Evolutionary conservation across 257 asterid genomes (phyloP).

Genomic region (Petrea volubilis): DNA sequence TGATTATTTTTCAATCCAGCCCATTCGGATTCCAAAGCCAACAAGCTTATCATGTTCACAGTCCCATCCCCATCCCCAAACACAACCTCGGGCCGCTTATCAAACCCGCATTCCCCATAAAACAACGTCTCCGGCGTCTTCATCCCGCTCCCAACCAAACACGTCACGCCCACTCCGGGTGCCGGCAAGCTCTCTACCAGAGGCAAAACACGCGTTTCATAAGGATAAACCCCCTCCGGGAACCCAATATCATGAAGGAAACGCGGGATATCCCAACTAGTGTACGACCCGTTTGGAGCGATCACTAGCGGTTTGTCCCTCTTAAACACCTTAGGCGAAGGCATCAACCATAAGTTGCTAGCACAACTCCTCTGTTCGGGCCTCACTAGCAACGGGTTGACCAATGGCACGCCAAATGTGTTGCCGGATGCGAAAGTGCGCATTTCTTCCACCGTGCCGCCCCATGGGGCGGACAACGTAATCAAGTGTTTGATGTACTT

Average conservation of each 20-base stretch:
- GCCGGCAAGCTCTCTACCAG: constrained; percentile 39
- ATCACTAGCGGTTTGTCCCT: constrained; percentile 34
- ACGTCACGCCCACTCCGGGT: constrained; percentile 55
- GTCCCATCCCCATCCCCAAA: constrained; percentile 94
- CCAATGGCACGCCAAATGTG: constrained; percentile 71
- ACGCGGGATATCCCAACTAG: constrained; percentile 39
- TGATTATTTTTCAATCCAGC: constrained; percentile 34
- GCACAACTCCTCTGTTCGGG: constrained; percentile 71
- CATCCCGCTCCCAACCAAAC: constrained; percentile 66
- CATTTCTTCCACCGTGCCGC: constrained; percentile 76
- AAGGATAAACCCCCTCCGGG: constrained; percentile 56
- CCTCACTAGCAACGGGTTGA: constrained; percentile 65
- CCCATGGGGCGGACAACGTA: constrained; percentile 86
- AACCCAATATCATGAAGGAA: constrained; percentile 73
- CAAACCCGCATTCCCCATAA: constrained; percentile 56
- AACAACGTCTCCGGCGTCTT: constrained; percentile 56
- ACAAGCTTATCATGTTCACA: constrained; percentile 74
- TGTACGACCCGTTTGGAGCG: constrained; percentile 38
- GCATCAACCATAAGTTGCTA: constrained; percentile 77
- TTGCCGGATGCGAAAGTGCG: constrained; percentile 74
- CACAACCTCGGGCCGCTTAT: constrained; percentile 55
- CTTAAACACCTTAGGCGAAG: constrained; percentile 58
- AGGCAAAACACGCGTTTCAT: constrained; percentile 58
- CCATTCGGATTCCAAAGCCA: constrained; percentile 54
- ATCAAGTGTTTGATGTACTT: constrained; percentile 69